Percentiles rank a stretch among this genome's conserved stretches.
Conservation (phyloP, 192 early-diverging fungal genomes). For the Backusella macrospora region DNA sequence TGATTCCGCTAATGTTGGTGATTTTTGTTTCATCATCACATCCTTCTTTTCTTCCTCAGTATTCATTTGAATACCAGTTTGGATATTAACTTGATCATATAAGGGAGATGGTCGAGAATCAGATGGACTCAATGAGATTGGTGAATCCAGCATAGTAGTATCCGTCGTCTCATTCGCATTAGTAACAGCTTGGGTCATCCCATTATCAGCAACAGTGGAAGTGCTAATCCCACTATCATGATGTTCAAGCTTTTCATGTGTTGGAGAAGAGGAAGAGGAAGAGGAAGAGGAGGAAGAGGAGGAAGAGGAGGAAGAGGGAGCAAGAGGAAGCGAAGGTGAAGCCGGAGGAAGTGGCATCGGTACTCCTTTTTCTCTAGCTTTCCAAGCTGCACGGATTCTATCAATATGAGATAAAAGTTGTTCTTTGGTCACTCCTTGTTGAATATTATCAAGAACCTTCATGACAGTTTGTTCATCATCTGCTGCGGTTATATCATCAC, state of each 20-base stretch:
- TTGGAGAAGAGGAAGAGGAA: background rate
- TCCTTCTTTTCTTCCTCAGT: background rate
- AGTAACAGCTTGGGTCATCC: too few species aligned
- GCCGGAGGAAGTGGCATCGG: conserved; percentile 15
- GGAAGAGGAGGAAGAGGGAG: background rate
- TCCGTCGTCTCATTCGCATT: background rate
- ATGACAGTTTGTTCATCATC: conserved; percentile 54
- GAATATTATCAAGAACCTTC: conserved; percentile 44
- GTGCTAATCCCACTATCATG: background rate
- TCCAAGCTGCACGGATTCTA: conserved; percentile 38
- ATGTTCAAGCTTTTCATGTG: background rate
- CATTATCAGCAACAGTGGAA: background rate
- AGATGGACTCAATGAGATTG: background rate
- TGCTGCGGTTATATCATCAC: conserved; percentile 59
- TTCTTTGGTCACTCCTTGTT: conserved; percentile 53
- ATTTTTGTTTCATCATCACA: background rate
- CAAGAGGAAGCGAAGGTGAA: background rate
- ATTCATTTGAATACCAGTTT: background rate
- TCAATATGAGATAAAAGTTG: conserved; percentile 40
- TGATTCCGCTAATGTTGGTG: too few species aligned
- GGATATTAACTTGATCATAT: background rate
- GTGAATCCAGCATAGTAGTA: background rate
- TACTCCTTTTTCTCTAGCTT: conserved; percentile 36
- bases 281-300: background rate
- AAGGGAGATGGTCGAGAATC: background rate